Conservation (phyloP, 1,284 basidiomycete genomes). For the Puccinia novopanici region DNA sequence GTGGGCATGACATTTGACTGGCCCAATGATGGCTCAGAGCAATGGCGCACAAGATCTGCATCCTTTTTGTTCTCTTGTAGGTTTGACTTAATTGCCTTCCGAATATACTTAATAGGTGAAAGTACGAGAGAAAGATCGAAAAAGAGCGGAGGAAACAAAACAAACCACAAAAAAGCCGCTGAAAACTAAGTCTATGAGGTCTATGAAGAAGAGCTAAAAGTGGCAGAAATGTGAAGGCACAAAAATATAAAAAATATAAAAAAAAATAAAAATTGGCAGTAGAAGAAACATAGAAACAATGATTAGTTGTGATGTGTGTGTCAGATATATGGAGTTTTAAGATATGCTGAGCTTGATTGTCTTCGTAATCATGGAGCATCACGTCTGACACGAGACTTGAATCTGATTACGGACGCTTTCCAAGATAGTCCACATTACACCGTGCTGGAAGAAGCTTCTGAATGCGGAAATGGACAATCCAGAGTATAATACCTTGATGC, state of each 20-base stretch:
- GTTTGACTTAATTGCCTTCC: conserved; percentile 4
- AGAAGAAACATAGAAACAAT: neutral
- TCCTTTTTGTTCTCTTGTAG: neutral
- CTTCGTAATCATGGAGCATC: neutral
- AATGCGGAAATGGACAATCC: conserved; percentile 49
- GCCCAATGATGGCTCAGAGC: too few species aligned
- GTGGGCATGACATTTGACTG: too few species aligned
- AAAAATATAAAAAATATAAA: too few species aligned
- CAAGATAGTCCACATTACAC: conserved; percentile 51
- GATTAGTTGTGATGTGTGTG: too few species aligned
- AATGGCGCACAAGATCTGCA: too few species aligned
- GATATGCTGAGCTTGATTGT: too few species aligned
- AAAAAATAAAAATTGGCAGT: neutral
- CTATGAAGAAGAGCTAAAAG: neutral
- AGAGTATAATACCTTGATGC: conserved; percentile 38
- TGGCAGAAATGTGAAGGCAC: neutral
- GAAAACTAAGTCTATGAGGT: neutral
- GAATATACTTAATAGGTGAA: neutral
- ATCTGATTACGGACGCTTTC: conserved; percentile 40
- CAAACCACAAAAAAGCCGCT: neutral
- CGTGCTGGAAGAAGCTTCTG: conserved; percentile 50
- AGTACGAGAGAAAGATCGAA: neutral
- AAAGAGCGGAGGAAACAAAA: neutral
- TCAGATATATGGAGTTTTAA: too few species aligned
- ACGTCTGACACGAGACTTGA: conserved; percentile 8